These are phyloP conservation scores for Miscanthus lutarioriparius DNA, from an alignment of 176 grass and related monocot genomes.

Conservation along the genomic window DNA sequence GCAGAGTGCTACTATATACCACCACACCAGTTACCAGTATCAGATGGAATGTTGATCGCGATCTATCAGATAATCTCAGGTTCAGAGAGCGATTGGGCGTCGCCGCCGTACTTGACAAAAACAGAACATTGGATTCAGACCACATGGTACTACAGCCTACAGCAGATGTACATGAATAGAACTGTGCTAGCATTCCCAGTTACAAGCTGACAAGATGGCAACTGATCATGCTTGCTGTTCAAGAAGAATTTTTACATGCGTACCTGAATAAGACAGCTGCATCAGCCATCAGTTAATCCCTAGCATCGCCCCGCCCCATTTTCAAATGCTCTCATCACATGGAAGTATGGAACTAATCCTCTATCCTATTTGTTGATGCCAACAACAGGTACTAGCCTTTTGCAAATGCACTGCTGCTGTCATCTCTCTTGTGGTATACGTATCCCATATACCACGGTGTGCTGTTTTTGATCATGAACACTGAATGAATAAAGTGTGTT, in stretches of 20 bases:
- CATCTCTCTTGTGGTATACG: neutral
- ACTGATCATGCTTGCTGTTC: neutral
- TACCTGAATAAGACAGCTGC: neutral
- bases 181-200: neutral
- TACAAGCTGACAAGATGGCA: conserved; percentile 4
- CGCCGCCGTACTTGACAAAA: neutral
- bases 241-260: conserved; percentile 17
- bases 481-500: neutral
- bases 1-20: neutral
- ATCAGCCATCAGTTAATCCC: neutral
- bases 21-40: neutral
- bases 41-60: neutral
- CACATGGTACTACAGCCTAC: neutral
- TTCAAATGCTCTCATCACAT: neutral
- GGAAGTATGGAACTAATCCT: neutral
- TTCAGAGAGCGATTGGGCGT: neutral
- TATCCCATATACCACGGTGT: neutral
- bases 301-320: neutral
- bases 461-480: neutral
- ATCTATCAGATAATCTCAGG: neutral
- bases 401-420: neutral
- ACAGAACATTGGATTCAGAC: conserved; percentile 5
- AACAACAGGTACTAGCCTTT: neutral
- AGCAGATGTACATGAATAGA: neutral
- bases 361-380: neutral